phyloP scores from a whole-genome alignment of 1,284 basidiomycete genomes.

The Peniophora sp. region DNA sequence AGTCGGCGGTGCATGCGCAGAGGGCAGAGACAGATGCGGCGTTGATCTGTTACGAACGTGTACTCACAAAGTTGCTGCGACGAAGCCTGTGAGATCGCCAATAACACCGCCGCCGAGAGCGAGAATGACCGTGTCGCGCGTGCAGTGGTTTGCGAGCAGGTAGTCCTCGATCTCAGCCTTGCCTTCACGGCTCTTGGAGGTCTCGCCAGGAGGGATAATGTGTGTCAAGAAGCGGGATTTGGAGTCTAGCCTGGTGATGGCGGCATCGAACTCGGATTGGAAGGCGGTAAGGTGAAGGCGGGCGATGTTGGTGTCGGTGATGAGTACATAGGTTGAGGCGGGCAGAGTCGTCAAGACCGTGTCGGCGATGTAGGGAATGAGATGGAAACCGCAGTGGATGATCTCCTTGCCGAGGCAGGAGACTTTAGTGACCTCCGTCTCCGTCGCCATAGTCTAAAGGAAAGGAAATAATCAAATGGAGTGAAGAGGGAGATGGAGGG shows the following conservation, averaged over 20 bases:
- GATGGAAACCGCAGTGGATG: slow-evolving; percentile 90
- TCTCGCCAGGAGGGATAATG: slow-evolving; percentile 87
- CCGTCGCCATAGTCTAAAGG: slow-evolving; percentile 12
- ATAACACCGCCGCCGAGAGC: slow-evolving; percentile 97
- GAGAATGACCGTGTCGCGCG: slow-evolving; percentile 88
- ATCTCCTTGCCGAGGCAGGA: slow-evolving; percentile 83
- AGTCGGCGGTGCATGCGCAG: neutral
- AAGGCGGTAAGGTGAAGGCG: slow-evolving; percentile 69
- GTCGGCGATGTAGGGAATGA: slow-evolving; percentile 77
- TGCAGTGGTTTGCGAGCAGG: slow-evolving; percentile 82
- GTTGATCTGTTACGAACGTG: neutral
- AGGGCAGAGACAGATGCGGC: neutral
- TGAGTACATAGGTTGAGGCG: slow-evolving; percentile 86
- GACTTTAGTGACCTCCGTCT: slow-evolving; percentile 52
- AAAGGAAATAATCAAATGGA: neutral
- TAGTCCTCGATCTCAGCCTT: slow-evolving; percentile 96
- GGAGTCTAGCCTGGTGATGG: slow-evolving; percentile 24
- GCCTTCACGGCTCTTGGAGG: slow-evolving; percentile 83
- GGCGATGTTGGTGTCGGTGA: slow-evolving; percentile 91
- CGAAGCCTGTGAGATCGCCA: slow-evolving; percentile 93
- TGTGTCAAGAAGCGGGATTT: slow-evolving; percentile 72
- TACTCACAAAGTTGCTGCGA: slow-evolving; percentile 94
- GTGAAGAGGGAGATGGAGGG: neutral
- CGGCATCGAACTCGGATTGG: slow-evolving; percentile 56
- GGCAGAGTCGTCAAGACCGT: slow-evolving; percentile 73